Conservation (phyloP, 805 yeast genomes). For the Ogataea angusta region DNA sequence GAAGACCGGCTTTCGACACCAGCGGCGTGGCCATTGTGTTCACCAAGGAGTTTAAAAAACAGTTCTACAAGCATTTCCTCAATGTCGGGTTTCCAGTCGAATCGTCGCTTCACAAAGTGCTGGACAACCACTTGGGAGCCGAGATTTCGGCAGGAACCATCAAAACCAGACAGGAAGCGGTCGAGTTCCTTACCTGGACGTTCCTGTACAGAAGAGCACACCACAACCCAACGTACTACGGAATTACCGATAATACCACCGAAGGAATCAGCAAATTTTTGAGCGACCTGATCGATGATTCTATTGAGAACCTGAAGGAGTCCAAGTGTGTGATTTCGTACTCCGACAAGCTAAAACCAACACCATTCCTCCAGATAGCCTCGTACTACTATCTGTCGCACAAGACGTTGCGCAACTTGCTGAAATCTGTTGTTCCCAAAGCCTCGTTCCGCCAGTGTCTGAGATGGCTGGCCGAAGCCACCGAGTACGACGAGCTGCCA, state of each 20-base stretch:
- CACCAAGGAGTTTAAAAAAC: slow-evolving; percentile 71
- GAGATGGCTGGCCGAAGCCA: slow-evolving; percentile 52
- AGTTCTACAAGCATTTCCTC: slow-evolving; percentile 72
- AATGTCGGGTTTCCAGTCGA: slow-evolving; percentile 83
- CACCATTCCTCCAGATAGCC: slow-evolving; percentile 80
- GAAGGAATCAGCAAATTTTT: slow-evolving; percentile 57
- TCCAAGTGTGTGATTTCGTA: slow-evolving; percentile 68
- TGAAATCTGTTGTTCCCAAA: slow-evolving; percentile 45
- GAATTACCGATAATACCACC: slow-evolving; percentile 57
- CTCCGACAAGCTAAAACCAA: slow-evolving; percentile 51
- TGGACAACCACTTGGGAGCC: slow-evolving; percentile 78
- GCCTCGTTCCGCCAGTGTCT: slow-evolving; percentile 62
- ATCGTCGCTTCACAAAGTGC: slow-evolving; percentile 71
- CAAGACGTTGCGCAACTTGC: slow-evolving; percentile 71
- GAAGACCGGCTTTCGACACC: slow-evolving; percentile 77
- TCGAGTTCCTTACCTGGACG: slow-evolving; percentile 76
- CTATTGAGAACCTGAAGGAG: slow-evolving; percentile 63
- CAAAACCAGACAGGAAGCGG: slow-evolving; percentile 59
- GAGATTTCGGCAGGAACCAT: slow-evolving; percentile 73
- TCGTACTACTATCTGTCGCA: slow-evolving; percentile 94
- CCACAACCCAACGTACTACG: slow-evolving; percentile 74
- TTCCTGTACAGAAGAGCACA: slow-evolving; percentile 71
- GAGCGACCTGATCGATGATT: slow-evolving; percentile 62
- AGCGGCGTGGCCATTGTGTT: slow-evolving; percentile 74
- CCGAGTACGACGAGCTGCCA: slow-evolving; percentile 84